Evolutionary conservation across 2,329 filamentous ascomycete genomes (phyloP), one percentile per base, ranked within the genome.

Genomic region (Ceratocystis cubensis): DNA sequence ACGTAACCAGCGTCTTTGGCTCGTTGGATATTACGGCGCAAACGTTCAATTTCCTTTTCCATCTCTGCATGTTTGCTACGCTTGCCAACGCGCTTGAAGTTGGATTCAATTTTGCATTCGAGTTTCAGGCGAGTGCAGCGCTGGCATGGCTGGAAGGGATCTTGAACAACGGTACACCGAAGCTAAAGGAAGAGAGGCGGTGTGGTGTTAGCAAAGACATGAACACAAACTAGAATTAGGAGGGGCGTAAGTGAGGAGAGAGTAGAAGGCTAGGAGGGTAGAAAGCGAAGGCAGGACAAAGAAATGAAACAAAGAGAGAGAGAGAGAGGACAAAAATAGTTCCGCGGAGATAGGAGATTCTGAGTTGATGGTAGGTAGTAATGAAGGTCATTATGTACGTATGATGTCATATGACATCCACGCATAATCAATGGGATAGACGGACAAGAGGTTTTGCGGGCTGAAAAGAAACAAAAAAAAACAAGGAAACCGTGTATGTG

Each of bases 11-110:
- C 82, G 22, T 79, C 72, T 71, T 83, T 80, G 68, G 86, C 85
- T 69, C 81, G 79, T 66, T 82, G 77, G 69, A 88, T 79, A 71
- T 80, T 83, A 59, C 84, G 81, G 64, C 85, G 82, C 70, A 88
- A 76, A 69, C 80, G 83, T 67, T 89, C 87, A 72, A 92, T 89
- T 75, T 92, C 88, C 76, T 86, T 88, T 74, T 91, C 88, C 88
- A 92, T 92, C 76, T 92, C 89, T 72, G 88, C 88, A 75, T 93
- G 88, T 74, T 89, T 88, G 70, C 85, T 88, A 53, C 89, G 83
- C 78, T 94, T 94, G 69, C 89, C 88, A 20, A 92, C 80, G 71
- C 89, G 86, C 80, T 91, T 92, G 77, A 93, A 93, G 75, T 91
- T 91, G 72, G 88, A 89, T 75, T 93, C 88, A 75, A 94, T 93